phyloP scores from a whole-genome alignment of 495 filamentous ascomycete genomes.

The Pyronema domesticum region DNA sequence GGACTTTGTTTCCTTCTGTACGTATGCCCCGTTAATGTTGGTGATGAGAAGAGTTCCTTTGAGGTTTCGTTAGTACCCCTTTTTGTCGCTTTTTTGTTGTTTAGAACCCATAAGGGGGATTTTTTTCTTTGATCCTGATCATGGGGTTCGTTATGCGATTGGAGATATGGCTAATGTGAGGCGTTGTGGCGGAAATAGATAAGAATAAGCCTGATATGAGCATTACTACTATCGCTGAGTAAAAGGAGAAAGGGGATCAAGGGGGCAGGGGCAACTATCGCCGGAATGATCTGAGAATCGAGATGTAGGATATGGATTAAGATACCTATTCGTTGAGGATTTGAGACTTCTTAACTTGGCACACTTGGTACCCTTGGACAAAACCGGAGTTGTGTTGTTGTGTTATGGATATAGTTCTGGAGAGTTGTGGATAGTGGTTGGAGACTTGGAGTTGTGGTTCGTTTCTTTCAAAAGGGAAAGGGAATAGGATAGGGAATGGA shows the following conservation, averaged over 20 bases:
- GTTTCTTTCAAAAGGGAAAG: no score
- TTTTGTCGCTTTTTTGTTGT: conserved; percentile 10
- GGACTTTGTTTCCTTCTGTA: conserved; percentile 50
- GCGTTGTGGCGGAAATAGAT: background rate
- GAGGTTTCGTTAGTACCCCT: conserved; percentile 24
- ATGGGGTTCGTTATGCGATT: background rate
- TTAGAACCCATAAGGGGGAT: no score
- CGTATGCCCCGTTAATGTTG: conserved; percentile 28
- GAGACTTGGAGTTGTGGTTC: no score
- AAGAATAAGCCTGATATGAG: conserved; percentile 5
- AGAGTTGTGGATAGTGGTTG: no score
- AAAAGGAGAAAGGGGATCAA: background rate
- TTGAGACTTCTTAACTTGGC: no score
- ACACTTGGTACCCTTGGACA: no score
- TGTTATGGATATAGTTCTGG: no score
- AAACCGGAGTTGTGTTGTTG: no score
- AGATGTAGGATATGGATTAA: no score
- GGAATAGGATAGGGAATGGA: no score
- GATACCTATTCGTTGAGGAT: no score
- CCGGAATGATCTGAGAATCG: no score
- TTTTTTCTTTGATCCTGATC: background rate
- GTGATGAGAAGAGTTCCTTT: conserved; percentile 24
- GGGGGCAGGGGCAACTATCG: background rate
- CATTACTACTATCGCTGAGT: conserved; percentile 3
- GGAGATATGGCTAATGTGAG: background rate